Evolutionary conservation across 352 stramenopile genomes (phyloP).

Genomic region (Phytopythium vexans): DNA sequence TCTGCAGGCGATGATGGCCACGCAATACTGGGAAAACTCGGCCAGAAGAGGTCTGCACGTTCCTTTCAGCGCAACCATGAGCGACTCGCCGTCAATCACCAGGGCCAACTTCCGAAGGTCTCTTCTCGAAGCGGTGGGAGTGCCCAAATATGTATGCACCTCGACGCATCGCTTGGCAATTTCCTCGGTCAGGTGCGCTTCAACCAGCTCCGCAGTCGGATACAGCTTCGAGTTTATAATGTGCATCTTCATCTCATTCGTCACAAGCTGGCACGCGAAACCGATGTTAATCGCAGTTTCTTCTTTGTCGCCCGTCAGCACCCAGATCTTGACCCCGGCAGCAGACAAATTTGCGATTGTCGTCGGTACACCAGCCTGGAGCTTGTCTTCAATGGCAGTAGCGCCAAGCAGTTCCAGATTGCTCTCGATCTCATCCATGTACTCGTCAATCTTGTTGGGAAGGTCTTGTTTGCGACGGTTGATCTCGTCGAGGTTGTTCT

Average conservation of each 20-base stretch:
- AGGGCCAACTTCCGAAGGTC: slow-evolving; percentile 60
- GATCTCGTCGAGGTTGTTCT: slow-evolving; percentile 73
- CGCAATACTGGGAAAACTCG: slow-evolving; percentile 77
- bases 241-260: slow-evolving; percentile 75
- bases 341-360: slow-evolving; percentile 80
- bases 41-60: slow-evolving; percentile 43
- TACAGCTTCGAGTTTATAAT: slow-evolving; percentile 61
- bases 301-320: slow-evolving; percentile 93
- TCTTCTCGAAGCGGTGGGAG: slow-evolving; percentile 31
- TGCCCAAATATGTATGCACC: slow-evolving; percentile 45
- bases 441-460: slow-evolving; percentile 68
- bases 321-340: slow-evolving; percentile 92
- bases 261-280: slow-evolving; percentile 86
- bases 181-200: slow-evolving; percentile 42
- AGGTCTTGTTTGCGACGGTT: slow-evolving; percentile 77
- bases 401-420: slow-evolving; percentile 84
- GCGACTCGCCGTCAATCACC: slow-evolving; percentile 78
- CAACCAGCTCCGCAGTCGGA: slow-evolving; percentile 41
- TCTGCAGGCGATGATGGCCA: slow-evolving; percentile 85
- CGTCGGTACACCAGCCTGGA: slow-evolving; percentile 89
- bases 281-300: slow-evolving; percentile 96
- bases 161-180: slow-evolving; percentile 40
- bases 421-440: slow-evolving; percentile 82
- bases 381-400: slow-evolving; percentile 93
- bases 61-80: slow-evolving; percentile 50